phyloP scores from a whole-genome alignment of 2,329 filamentous ascomycete genomes.

The Arthrobotrys sinensis region DNA sequence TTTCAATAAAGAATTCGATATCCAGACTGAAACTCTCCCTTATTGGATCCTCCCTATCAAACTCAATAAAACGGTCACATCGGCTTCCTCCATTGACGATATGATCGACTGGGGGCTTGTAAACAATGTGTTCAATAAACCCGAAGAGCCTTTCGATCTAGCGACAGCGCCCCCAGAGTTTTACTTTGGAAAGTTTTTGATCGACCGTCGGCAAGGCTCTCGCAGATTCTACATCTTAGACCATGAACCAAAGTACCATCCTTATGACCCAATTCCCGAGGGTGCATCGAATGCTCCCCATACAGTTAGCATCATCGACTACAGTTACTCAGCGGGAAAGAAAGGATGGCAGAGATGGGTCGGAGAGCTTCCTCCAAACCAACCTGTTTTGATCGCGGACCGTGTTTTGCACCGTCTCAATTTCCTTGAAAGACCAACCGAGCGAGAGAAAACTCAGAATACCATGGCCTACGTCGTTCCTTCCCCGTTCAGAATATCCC shows the following conservation, averaged over 20 bases:
- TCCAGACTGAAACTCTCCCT: slow-evolving; percentile 76
- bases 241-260: slow-evolving; percentile 74
- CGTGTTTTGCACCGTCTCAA: slow-evolving; percentile 84
- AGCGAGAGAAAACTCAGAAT: slow-evolving; percentile 71
- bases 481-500: slow-evolving; percentile 82
- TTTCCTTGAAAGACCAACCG: slow-evolving; percentile 78
- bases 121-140: slow-evolving; percentile 66
- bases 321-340: slow-evolving; percentile 82
- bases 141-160: slow-evolving; percentile 67
- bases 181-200: slow-evolving; percentile 72
- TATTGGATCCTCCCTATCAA: slow-evolving; percentile 83
- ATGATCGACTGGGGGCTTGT: slow-evolving; percentile 78
- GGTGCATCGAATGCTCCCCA: slow-evolving; percentile 70
- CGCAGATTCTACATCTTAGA: slow-evolving; percentile 74
- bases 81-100: slow-evolving; percentile 50
- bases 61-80: slow-evolving; percentile 51
- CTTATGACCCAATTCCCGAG: slow-evolving; percentile 77
- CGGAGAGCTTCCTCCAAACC: slow-evolving; percentile 74
- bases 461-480: slow-evolving; percentile 79
- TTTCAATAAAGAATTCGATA: slow-evolving; percentile 88
- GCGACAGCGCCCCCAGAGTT: slow-evolving; percentile 70
- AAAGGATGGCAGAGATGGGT: slow-evolving; percentile 72
- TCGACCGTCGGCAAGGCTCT: slow-evolving; percentile 76
- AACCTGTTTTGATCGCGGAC: slow-evolving; percentile 85
- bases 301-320: slow-evolving; percentile 82